Conservation (phyloP, 2,329 filamentous ascomycete species). For the Paraconiothyrium brasiliense region DNA sequence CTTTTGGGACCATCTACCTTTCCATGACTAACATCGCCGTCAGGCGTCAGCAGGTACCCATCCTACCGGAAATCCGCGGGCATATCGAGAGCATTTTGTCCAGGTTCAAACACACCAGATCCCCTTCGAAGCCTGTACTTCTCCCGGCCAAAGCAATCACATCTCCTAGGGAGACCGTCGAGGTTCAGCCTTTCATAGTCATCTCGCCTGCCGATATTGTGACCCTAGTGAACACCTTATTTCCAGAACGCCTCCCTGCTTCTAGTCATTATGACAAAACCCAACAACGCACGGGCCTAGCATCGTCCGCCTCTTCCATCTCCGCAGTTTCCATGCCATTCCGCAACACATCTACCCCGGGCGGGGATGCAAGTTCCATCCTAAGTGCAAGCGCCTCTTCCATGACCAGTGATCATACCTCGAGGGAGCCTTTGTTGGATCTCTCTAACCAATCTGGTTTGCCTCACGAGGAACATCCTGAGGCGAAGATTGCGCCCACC, state of each 20-base stretch:
- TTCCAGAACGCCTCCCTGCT: constrained; percentile 75
- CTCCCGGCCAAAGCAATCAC: constrained; percentile 77
- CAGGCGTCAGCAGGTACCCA: constrained; percentile 68
- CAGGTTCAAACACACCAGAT: constrained; percentile 63
- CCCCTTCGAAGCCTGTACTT: constrained; percentile 65
- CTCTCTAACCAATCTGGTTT: constrained; percentile 20
- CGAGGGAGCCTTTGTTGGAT: constrained; percentile 70
- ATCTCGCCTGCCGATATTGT: constrained; percentile 81
- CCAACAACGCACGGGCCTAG: constrained; percentile 57
- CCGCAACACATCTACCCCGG: constrained; percentile 62
- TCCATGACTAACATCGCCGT: constrained; percentile 33
- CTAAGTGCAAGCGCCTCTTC: constrained; percentile 78
- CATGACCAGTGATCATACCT: constrained; percentile 75
- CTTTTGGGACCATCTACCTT: constrained; percentile 26
- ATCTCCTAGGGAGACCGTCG: constrained; percentile 77
- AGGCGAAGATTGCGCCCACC: constrained; percentile 60
- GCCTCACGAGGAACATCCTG: constrained; percentile 35
- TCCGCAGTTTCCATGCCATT: constrained; percentile 61
- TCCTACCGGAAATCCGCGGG: constrained; percentile 68
- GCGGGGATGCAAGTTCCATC: constrained; percentile 71
- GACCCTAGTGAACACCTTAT: constrained; percentile 83
- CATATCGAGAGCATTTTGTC: constrained; percentile 77
- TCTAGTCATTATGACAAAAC: constrained; percentile 61
- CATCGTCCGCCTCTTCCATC: constrained; percentile 60
- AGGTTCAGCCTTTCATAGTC: constrained; percentile 82